Evolutionary conservation across 116 monocot species (phyloP).

Genomic region (Thalassia testudinum): DNA sequence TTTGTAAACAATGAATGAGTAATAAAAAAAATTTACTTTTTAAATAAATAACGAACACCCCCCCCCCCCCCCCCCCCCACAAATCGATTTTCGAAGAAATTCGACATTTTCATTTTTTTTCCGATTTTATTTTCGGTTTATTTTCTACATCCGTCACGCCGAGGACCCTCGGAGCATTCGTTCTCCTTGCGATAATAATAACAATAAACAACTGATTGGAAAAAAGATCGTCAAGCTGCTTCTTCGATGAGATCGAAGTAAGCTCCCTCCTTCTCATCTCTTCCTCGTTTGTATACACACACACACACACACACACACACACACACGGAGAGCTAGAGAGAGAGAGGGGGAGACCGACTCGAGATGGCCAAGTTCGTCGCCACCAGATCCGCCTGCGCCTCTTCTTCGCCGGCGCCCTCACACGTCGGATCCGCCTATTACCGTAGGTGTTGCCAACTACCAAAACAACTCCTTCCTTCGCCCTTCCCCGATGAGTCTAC

Average conservation of each 20-base stretch:
- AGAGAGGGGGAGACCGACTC: too few species aligned
- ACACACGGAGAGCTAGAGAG: too few species aligned
- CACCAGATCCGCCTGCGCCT: conserved; percentile 13
- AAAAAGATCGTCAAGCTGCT: neutral
- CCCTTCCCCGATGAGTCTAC: neutral
- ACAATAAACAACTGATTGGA: neutral
- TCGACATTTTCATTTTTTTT: too few species aligned
- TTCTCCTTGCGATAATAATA: too few species aligned
- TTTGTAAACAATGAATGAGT: too few species aligned
- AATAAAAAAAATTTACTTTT: too few species aligned
- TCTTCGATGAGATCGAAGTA: conserved; percentile 20
- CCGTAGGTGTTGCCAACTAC: neutral
- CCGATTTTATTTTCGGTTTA: too few species aligned
- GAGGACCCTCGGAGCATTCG: too few species aligned
- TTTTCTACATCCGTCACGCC: too few species aligned
- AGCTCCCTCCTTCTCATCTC: neutral
- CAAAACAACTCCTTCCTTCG: conserved; percentile 4
- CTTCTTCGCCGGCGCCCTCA: conserved; percentile 2
- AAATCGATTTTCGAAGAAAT: too few species aligned
- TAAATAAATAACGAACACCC: too few species aligned
- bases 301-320: neutral
- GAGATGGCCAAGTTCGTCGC: conserved; percentile 47
- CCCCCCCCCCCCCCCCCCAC: too few species aligned
- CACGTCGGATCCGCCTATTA: conserved; percentile 13
- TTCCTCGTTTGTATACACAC: neutral